Evolutionary conservation across 768 basidiomycete genomes (phyloP).

Genomic region (Leucocoprinus leucothites): DNA sequence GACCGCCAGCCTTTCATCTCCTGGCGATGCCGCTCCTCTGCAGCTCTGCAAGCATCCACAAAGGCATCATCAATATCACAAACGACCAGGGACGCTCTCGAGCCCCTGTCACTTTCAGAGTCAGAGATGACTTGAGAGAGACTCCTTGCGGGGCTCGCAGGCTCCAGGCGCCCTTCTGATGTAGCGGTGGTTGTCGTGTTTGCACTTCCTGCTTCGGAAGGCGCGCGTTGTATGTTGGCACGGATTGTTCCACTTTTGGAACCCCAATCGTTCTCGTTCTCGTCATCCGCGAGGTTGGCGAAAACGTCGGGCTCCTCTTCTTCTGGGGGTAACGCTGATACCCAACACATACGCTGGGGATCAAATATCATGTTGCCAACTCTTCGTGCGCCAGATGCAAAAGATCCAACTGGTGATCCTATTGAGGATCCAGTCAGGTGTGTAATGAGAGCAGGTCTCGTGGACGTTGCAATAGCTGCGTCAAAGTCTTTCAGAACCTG

Average conservation of each 20-base stretch:
- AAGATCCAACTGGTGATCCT: conserved; percentile 72
- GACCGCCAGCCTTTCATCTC: conserved; percentile 85
- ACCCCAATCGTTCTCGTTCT: conserved; percentile 76
- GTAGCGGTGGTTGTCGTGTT: conserved; percentile 26
- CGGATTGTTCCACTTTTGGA: conserved; percentile 79
- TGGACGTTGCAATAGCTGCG: conserved; percentile 72
- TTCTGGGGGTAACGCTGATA: conserved; percentile 79
- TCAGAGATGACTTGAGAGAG: conserved; percentile 69
- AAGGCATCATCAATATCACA: conserved; percentile 77
- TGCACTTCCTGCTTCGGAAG: conserved; percentile 28
- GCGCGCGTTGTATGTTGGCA: conserved; percentile 42
- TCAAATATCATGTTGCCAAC: conserved; percentile 99
- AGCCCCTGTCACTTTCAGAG: conserved; percentile 75
- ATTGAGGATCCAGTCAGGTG: conserved; percentile 88
- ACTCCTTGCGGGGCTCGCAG: conserved; percentile 60
- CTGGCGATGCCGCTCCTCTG: conserved; percentile 76
- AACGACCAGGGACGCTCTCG: conserved; percentile 69
- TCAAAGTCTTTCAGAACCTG: conserved; percentile 90
- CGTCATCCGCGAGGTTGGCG: conserved; percentile 88
- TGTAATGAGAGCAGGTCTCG: conserved; percentile 93
- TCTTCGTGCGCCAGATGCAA: conserved; percentile 76
- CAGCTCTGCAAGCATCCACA: conserved; percentile 64
- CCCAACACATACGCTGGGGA: conserved; percentile 92
- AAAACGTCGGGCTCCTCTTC: conserved; percentile 97
- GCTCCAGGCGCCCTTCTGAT: conserved; percentile 26